Evolutionary conservation across 257 asterid species (phyloP), one percentile per base, ranked within the genome.

Genomic region (Primulina tabacum): DNA sequence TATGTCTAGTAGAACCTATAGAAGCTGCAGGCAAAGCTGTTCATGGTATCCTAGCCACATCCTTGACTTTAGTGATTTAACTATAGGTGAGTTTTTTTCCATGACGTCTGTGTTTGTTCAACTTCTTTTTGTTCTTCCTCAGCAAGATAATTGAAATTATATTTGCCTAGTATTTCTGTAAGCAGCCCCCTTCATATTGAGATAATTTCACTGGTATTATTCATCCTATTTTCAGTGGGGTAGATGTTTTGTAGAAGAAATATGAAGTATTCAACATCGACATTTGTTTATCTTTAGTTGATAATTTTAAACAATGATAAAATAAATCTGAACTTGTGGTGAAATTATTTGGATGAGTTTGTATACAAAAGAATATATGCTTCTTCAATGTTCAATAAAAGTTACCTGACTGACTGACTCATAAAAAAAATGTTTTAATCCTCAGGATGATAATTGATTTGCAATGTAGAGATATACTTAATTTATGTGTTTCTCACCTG

Each of bases 1-100:
- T 50, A 16, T 43, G n/a, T 11, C 53, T 43, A 72, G 69, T 71
- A 75, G 78, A 74, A 70, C 79, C 50, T 68, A 65, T 62, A 62
- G 64, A 67, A 60, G 71, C 65, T 72, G 71, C 69, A 75, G 20
- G n/a, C 79, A 62, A 55, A 71, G 63, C 76, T 74, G 24, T 64
- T 69, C 87, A 40, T 90, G 97, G 98, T 62, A 9, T 47, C 96
- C 97, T 43, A 85, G 86, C 82, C 83, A 90, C 85, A 84, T 90
- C 79, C 92, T 93, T 53, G 99, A 93, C 80, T 91, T 93, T 73
- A 87, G 96, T 75, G 76, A 82, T 84, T 80, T 93, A 78, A 79
- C 96, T 66, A 65, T 89, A 30, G 96, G 99, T 93, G 80, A 87
- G 91, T 4, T 78, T 64, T 55, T 71, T 64, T 65, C 72, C 57